Percentiles rank a stretch among this genome's conserved stretches.
phyloP scores from a whole-genome alignment of 2,329 filamentous ascomycete species.

The Neofusicoccum sp. region DNA sequence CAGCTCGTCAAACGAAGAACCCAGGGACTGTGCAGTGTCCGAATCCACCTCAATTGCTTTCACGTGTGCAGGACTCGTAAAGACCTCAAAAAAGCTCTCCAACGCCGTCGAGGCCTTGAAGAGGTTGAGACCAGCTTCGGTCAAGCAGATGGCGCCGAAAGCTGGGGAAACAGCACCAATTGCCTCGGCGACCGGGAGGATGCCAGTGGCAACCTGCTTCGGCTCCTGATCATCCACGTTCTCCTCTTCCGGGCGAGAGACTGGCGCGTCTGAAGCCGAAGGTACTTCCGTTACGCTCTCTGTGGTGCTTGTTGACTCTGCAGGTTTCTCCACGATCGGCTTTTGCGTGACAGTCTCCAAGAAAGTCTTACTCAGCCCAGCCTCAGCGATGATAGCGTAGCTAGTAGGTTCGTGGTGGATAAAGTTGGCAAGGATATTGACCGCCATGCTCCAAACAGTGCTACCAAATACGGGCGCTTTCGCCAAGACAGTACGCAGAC shows the following conservation, averaged over 20 bases:
- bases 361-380: conserved; percentile 82
- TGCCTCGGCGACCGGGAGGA: conserved; percentile 83
- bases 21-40: conserved; percentile 70
- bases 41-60: conserved; percentile 76
- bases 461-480: conserved; percentile 81
- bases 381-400: conserved; percentile 92
- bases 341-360: conserved; percentile 71
- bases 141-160: conserved; percentile 90
- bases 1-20: conserved; percentile 87
- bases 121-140: conserved; percentile 80
- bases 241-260: neutral
- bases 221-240: conserved; percentile 16
- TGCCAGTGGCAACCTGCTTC: conserved; percentile 60
- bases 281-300: neutral
- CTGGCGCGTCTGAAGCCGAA: neutral
- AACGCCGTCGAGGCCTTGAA: conserved; percentile 81
- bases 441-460: conserved; percentile 91
- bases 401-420: conserved; percentile 99
- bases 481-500: conserved; percentile 76
- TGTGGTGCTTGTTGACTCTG: conserved; percentile 23
- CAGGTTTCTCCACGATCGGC: conserved; percentile 30
- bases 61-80: conserved; percentile 87
- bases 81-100: conserved; percentile 90
- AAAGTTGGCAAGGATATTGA: conserved; percentile 89
- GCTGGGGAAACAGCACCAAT: conserved; percentile 84